phyloP scores from a whole-genome alignment of 345 rosid genomes.

The Trapa incisa region DNA sequence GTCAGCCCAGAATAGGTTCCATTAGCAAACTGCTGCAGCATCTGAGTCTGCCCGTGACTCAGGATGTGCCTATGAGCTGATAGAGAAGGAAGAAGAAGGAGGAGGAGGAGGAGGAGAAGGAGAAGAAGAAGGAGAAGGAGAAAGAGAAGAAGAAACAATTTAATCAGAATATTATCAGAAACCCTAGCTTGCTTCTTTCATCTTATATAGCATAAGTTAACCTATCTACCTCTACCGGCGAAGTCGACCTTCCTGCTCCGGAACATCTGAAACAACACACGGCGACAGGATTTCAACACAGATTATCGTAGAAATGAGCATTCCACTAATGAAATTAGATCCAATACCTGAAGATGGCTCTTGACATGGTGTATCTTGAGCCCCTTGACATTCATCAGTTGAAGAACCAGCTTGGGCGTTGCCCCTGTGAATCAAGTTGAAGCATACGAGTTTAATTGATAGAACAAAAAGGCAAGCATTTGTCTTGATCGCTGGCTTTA shows the following conservation, averaged over 20 bases:
- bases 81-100: slow-evolving; percentile 2
- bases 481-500: too few relatives aligned
- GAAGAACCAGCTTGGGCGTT: slow-evolving; percentile 78
- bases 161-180: not conserved
- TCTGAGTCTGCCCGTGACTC: slow-evolving; percentile 63
- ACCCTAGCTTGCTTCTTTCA: not conserved
- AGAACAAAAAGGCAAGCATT: too few relatives aligned
- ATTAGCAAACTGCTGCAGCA: slow-evolving; percentile 39
- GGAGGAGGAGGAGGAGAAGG: too few relatives aligned
- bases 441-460: too few relatives aligned
- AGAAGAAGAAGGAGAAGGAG: too few relatives aligned
- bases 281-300: not conserved
- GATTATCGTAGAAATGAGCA: not conserved
- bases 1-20: slow-evolving; percentile 25
- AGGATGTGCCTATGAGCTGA: slow-evolving; percentile 45
- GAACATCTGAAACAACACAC: slow-evolving; percentile 40
- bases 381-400: slow-evolving; percentile 73
- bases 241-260: slow-evolving; percentile 74
- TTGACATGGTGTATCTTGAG: slow-evolving; percentile 86
- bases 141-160: not conserved
- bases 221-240: slow-evolving; percentile 36
- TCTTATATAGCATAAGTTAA: not conserved
- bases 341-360: slow-evolving; percentile 72
- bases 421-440: slow-evolving; percentile 32
- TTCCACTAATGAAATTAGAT: too few relatives aligned